phyloP scores from a whole-genome alignment of 1,284 basidiomycete species.

The Cutaneotrichosporon cavernicola region DNA sequence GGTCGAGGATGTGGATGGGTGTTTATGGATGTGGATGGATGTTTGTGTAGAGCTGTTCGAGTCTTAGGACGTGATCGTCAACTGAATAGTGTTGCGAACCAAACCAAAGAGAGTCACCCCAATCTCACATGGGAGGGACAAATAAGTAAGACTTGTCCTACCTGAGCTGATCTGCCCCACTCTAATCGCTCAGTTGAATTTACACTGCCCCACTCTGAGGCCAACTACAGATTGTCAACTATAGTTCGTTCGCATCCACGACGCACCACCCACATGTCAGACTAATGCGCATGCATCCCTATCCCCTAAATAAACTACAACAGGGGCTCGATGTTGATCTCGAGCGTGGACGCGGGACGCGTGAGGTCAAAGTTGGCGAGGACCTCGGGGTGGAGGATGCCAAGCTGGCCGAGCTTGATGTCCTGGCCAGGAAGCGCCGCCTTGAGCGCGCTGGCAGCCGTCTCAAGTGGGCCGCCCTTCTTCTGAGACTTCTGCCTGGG shows the following conservation, averaged over 20 bases:
- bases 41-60: not conserved
- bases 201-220: too few species aligned
- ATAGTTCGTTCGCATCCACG: not conserved
- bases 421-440: slow-evolving; percentile 57
- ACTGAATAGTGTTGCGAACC: not conserved
- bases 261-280: not conserved
- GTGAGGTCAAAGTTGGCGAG: slow-evolving; percentile 86
- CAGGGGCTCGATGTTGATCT: slow-evolving; percentile 91
- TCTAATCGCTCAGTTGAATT: not conserved
- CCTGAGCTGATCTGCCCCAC: not conserved
- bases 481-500: slow-evolving; percentile 56
- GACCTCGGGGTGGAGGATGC: slow-evolving; percentile 88
- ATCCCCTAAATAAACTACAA: slow-evolving; percentile 58
- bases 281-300: slow-evolving; percentile 9
- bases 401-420: slow-evolving; percentile 74
- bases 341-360: slow-evolving; percentile 92
- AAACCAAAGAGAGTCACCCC: not conserved
- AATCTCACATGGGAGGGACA: not conserved
- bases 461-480: slow-evolving; percentile 45
- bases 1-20: not conserved
- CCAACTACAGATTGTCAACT: too few species aligned
- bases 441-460: slow-evolving; percentile 50
- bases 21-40: not conserved
- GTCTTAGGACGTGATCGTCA: not conserved
- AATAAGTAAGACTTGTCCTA: not conserved